A percentile compares a stretch with the other conserved stretches of the same genome.
These are phyloP conservation scores for Hemerocallis citrina DNA, from an alignment of 106 monocot genomes.

Conservation along the genomic window DNA sequence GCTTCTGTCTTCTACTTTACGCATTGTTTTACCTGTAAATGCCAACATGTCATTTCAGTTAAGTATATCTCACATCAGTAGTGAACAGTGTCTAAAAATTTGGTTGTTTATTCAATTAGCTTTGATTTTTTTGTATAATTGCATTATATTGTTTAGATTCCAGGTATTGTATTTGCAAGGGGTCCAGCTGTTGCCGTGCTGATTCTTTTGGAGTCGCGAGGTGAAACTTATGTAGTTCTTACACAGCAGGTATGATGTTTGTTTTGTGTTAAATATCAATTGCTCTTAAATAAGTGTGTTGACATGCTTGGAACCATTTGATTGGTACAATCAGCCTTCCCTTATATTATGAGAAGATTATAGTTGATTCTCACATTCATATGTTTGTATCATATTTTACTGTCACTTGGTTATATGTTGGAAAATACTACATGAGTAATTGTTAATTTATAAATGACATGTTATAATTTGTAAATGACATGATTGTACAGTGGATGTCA, in stretches of 20 bases:
- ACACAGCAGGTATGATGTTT: conserved; percentile 64
- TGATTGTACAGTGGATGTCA: background rate
- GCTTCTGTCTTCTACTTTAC: background rate
- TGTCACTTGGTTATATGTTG: no score
- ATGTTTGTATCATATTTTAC: background rate
- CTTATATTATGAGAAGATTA: background rate
- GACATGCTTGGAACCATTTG: background rate
- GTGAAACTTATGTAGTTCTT: conserved; percentile 65
- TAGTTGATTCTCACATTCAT: background rate
- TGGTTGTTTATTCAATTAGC: no score
- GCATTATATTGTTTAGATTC: conserved; percentile 51
- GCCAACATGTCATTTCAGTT: background rate
- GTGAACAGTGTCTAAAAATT: background rate
- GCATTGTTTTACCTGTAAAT: background rate
- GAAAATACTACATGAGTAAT: no score
- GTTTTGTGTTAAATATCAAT: background rate
- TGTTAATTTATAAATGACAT: background rate
- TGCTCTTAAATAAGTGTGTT: background rate
- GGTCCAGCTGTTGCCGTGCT: conserved; percentile 89
- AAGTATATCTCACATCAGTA: background rate
- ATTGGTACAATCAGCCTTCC: background rate
- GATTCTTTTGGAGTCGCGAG: conserved; percentile 69
- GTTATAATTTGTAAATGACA: background rate
- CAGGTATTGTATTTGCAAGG: conserved; percentile 96
- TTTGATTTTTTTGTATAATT: conserved; percentile 5